These are phyloP conservation scores for Penicillium roqueforti DNA, from an alignment of 495 filamentous ascomycete species.

Conservation along the genomic window DNA sequence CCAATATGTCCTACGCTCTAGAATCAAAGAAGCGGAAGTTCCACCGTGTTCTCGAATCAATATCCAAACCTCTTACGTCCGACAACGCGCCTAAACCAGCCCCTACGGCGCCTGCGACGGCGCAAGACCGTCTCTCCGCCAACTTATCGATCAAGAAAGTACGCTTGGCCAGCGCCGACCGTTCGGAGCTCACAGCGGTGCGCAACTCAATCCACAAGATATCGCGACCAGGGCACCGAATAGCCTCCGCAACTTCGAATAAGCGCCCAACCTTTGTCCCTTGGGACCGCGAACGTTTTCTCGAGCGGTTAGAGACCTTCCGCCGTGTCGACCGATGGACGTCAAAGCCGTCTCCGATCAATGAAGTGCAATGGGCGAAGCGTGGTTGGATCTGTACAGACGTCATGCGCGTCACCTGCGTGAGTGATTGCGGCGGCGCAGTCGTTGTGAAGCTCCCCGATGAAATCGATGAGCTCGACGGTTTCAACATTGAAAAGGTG, in stretches of 20 bases:
- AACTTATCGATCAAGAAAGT: conserved; percentile 39
- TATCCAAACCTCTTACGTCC: conserved; percentile 33
- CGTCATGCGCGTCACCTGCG: conserved; percentile 76
- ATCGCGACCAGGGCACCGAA: conserved; percentile 20
- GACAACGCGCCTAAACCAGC: conserved; percentile 21
- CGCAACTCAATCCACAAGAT: conserved; percentile 29
- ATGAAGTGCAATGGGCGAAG: conserved; percentile 94
- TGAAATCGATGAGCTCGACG: conserved; percentile 48
- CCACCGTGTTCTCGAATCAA: conserved; percentile 52
- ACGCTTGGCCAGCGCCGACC: conserved; percentile 28
- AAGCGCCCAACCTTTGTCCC: conserved; percentile 66
- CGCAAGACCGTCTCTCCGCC: conserved; percentile 28
- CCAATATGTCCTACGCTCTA: conserved; percentile 48
- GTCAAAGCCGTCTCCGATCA: conserved; percentile 68
- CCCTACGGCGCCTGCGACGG: conserved; percentile 22
- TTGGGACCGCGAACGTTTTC: conserved; percentile 76
- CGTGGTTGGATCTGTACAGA: conserved; percentile 85
- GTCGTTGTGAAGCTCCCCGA: conserved; percentile 76
- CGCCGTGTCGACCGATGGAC: conserved; percentile 85
- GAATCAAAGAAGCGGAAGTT: conserved; percentile 56
- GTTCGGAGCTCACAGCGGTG: conserved; percentile 21
- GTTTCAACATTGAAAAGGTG: conserved; percentile 51
- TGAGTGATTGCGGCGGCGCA: conserved; percentile 73
- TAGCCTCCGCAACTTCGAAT: conserved; percentile 21
- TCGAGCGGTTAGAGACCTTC: conserved; percentile 79